Evolutionary conservation across 345 rosid genomes (phyloP).

Genomic region (Chamaenerion angustifolium): DNA sequence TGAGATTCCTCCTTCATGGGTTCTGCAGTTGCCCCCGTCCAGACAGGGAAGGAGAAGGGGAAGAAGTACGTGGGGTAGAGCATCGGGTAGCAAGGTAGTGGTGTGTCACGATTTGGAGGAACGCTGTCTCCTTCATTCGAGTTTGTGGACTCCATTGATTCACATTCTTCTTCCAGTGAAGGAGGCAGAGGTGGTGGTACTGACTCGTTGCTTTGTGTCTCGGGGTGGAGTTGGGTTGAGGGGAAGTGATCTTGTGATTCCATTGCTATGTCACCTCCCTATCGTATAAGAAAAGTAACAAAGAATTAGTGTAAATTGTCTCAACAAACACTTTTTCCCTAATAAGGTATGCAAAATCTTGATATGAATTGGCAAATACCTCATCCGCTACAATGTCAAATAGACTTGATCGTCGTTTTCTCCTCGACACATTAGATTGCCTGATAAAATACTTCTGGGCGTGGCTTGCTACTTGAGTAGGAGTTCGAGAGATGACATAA

Average conservation of each 20-base stretch:
- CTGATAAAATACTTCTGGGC: constrained; percentile 95
- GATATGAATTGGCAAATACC: constrained; percentile 12
- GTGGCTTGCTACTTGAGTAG: constrained; percentile 99
- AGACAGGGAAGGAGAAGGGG: constrained; percentile 57
- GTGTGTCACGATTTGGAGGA: constrained; percentile 29
- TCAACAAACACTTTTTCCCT: too few species aligned
- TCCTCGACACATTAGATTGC: constrained; percentile 63
- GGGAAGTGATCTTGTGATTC: constrained; percentile 36
- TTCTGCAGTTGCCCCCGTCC: constrained; percentile 48
- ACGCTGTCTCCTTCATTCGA: constrained; percentile 51
- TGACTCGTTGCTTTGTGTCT: constrained; percentile 28
- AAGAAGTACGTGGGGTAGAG: constrained; percentile 59
- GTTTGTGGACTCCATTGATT: constrained; percentile 92
- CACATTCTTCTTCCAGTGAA: constrained; percentile 70
- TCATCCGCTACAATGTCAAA: constrained; percentile 88
- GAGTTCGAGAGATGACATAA: constrained; percentile 79
- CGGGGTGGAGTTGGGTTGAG: constrained; percentile 21
- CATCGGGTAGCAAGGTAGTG: constrained; percentile 41
- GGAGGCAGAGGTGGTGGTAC: constrained; percentile 36
- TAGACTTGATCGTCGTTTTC: constrained; percentile 96
- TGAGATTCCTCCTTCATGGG: constrained; percentile 30
- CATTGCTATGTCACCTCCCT: constrained; percentile 49
- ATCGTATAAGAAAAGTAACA: constrained; percentile 8
- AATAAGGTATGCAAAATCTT: too few species aligned
- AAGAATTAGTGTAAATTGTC: too few species aligned